Percentiles rank a stretch among this genome's conserved stretches.
Conservation (phyloP, 768 basidiomycete species). For the Mycena polygramma region DNA sequence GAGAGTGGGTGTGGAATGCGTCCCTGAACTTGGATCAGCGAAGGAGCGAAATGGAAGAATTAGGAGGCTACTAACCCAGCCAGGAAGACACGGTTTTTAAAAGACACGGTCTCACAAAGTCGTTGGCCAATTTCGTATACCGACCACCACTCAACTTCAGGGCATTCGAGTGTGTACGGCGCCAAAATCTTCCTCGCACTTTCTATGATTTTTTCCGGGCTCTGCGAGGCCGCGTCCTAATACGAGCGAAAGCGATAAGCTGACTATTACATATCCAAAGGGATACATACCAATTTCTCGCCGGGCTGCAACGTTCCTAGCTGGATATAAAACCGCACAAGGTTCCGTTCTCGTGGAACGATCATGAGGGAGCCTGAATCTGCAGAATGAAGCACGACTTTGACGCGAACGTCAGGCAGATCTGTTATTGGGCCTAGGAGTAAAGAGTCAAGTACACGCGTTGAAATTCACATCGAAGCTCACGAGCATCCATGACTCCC, state of each 20-base stretch:
- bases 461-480: background rate
- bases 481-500: constrained; percentile 36
- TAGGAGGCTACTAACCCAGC: constrained; percentile 43
- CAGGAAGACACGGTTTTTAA: constrained; percentile 64
- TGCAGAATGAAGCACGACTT: constrained; percentile 61
- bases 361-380: constrained; percentile 60
- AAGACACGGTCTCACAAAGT: constrained; percentile 58
- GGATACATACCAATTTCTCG: constrained; percentile 22
- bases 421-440: constrained; percentile 56
- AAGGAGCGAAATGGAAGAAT: background rate
- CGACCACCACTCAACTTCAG: constrained; percentile 51
- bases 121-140: constrained; percentile 62
- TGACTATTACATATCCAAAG: background rate
- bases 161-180: constrained; percentile 36
- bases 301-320: constrained; percentile 41
- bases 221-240: constrained; percentile 29
- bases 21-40: constrained; percentile 47
- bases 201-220: constrained; percentile 32
- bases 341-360: constrained; percentile 64
- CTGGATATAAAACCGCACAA: constrained; percentile 66
- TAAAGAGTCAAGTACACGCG: constrained; percentile 47
- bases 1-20: constrained; percentile 59
- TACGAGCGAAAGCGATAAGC: background rate
- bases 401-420: constrained; percentile 64
- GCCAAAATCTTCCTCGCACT: constrained; percentile 31